Percentiles rank a stretch among this genome's conserved stretches.
Evolutionary conservation across 257 asterid species (phyloP).

Genomic region (Solanum pimpinellifolium): DNA sequence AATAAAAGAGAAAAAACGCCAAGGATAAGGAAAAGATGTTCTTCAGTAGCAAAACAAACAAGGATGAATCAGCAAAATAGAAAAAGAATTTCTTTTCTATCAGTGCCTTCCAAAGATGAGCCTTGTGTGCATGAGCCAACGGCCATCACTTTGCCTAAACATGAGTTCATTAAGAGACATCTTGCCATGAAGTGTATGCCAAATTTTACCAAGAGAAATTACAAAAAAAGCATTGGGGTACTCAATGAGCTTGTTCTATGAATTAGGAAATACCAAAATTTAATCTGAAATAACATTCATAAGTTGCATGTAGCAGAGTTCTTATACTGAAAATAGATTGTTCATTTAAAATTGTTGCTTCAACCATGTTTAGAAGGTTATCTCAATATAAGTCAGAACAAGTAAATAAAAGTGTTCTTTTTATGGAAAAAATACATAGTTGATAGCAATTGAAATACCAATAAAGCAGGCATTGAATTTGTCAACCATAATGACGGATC

Average conservation of each 20-base stretch:
- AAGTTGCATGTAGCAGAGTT: neutral
- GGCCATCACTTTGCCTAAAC: neutral
- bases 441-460: constrained; percentile 31
- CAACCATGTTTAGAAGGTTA: neutral
- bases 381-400: neutral
- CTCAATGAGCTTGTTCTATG: neutral
- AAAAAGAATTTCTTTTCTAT: neutral
- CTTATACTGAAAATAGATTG: neutral
- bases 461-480: constrained; percentile 88
- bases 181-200: neutral
- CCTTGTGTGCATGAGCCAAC: neutral
- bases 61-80: neutral
- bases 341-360: neutral
- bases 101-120: neutral
- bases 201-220: neutral
- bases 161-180: neutral
- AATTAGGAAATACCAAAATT: neutral
- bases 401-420: neutral
- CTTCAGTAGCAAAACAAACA: neutral
- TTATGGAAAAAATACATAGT: neutral
- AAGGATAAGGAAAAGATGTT: neutral
- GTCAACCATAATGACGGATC: constrained; percentile 98
- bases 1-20: neutral
- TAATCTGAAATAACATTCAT: neutral
- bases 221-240: neutral